These are phyloP conservation scores for Hyaloperonospora brassicae DNA, from an alignment of 352 stramenopile species.

Conservation along the genomic window DNA sequence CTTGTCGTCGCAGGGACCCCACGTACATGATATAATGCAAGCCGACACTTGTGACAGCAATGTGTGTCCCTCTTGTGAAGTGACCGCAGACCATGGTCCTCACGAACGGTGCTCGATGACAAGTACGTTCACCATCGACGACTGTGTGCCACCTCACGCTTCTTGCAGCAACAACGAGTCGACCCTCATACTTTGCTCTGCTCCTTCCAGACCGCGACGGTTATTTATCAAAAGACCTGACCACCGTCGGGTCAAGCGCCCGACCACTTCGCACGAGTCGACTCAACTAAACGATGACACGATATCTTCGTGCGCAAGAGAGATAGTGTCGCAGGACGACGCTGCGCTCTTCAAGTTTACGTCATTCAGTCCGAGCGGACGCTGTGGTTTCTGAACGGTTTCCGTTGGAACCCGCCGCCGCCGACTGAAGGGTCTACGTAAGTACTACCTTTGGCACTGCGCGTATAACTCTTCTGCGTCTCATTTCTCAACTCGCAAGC, in stretches of 20 bases:
- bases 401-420: not conserved
- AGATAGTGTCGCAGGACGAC: not conserved
- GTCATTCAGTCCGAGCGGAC: not conserved
- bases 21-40: too few relatives aligned
- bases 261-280: not conserved
- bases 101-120: too few relatives aligned
- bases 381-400: slow-evolving; percentile 5
- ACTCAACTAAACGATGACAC: not conserved
- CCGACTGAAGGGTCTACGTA: slow-evolving; percentile 3
- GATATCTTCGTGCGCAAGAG: slow-evolving; percentile 1
- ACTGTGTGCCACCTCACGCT: too few relatives aligned
- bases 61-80: too few relatives aligned
- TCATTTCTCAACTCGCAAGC: slow-evolving; percentile 22
- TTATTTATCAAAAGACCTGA: not conserved
- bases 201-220: too few relatives aligned
- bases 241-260: not conserved
- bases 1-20: too few relatives aligned
- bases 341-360: not conserved
- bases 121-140: too few relatives aligned
- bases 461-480: not conserved
- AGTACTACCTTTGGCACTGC: too few relatives aligned
- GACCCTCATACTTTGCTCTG: too few relatives aligned
- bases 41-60: too few relatives aligned
- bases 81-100: too few relatives aligned
- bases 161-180: too few relatives aligned